Percentiles rank a stretch among this genome's conserved stretches.
phyloP scores from a whole-genome alignment of 2,329 filamentous ascomycete species.

The Neoarthrinium moseri region DNA sequence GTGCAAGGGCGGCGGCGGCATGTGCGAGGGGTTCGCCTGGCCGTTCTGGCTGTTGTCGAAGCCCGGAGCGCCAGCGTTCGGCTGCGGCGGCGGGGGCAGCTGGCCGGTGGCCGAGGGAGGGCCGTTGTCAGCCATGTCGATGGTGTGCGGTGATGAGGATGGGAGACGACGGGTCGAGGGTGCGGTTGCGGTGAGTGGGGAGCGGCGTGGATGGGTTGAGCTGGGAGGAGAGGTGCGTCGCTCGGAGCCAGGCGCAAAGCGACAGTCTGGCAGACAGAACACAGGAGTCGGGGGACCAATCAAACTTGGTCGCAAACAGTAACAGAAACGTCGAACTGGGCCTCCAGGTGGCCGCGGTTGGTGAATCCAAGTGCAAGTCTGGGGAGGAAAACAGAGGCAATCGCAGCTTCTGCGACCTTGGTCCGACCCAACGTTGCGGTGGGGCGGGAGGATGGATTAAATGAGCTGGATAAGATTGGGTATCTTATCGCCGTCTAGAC shows the following conservation, averaged over 20 bases:
- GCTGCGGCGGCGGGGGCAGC: conserved; percentile 68
- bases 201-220: not conserved
- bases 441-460: conserved; percentile 3
- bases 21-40: conserved; percentile 70
- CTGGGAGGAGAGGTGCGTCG: not conserved
- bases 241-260: conserved; percentile 6
- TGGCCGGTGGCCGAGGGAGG: conserved; percentile 61
- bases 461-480: not conserved
- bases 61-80: conserved; percentile 69
- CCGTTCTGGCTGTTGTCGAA: conserved; percentile 75
- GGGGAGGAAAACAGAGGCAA: not conserved
- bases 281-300: conserved; percentile 3
- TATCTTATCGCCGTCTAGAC: not conserved
- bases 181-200: not conserved
- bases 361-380: too few species aligned
- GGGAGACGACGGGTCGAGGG: conserved; percentile 2
- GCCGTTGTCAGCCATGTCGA: conserved; percentile 76
- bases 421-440: not conserved
- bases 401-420: conserved; percentile 7
- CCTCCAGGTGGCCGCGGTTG: too few species aligned
- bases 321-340: too few species aligned
- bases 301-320: conserved; percentile 5
- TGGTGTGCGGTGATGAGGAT: conserved; percentile 18
- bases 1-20: conserved; percentile 87
- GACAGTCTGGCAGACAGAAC: conserved; percentile 1